Base-by-base conservation (phyloP, 2,329 filamentous ascomycete species). In the Monilinia laxa region DNA sequence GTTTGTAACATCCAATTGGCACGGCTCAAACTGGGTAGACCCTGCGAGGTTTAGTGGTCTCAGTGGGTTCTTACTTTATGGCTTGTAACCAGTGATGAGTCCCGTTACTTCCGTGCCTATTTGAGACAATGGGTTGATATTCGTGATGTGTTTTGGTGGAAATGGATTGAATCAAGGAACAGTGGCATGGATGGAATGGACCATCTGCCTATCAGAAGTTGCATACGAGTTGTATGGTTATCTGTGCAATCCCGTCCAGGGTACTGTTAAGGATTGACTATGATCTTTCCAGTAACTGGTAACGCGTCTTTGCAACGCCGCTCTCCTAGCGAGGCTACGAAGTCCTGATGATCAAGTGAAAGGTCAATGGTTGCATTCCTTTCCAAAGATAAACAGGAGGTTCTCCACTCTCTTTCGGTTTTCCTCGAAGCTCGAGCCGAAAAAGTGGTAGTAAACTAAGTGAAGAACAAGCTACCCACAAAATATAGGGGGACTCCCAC, bases 241-340 rank as follows among this genome's bases (percentile, higher is more conserved):
- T 25, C 57, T 42, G 28, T 62, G 58, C 58, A 11, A 62, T 60
- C 42, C 28, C 23, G 28, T 31, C 2, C 45, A 52, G 45, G 28
- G 28, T 18, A 49, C 20, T 7, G 14, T n/a, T 25, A 47, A 59
- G 40, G 40, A 49, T 64, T 45, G 25, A 16, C 14, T 49, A 14
- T 16, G 40, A 59, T 65, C 31, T 38, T n/a, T 57, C 63, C 53
- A 65, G 35, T 51, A 58, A 59, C n/a, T 18, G 31, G 42, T 52
- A 65, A 52, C 45, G 63, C 31, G 31, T 51, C 42, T 52, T 49
- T 42, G 14, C 54, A 52, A 65, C 63, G 53, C 63, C 63, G 31
- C 55, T 59, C 63, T 58, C 53, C n/a, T 42, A 65, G 62, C 63
- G 35, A 65, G 63, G 63, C 63, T 65, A 65, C 63, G 31, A 47